Evolutionary conservation across 352 stramenopile genomes (phyloP).

Genomic region (Phytopythium chamaehyphon): DNA sequence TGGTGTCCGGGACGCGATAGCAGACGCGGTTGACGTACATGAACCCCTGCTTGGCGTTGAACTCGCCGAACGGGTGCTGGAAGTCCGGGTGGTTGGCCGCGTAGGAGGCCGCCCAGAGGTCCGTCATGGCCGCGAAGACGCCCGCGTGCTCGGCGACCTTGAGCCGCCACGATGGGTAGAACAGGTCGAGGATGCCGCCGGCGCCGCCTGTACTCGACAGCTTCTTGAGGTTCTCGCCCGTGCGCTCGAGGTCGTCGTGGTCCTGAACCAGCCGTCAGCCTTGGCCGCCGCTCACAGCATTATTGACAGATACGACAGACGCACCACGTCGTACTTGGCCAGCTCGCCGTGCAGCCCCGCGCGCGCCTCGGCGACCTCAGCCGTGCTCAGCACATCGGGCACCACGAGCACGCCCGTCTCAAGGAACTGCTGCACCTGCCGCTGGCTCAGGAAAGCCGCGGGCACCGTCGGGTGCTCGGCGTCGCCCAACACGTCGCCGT

Average conservation of each 20-base stretch:
- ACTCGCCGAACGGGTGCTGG: conserved; percentile 63
- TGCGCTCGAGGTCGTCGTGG: conserved; percentile 56
- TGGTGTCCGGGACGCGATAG: conserved; percentile 66
- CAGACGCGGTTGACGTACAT: conserved; percentile 89
- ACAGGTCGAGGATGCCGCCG: conserved; percentile 86
- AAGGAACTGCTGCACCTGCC: conserved; percentile 62
- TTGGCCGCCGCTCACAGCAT: no score
- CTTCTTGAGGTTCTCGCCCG: conserved; percentile 63
- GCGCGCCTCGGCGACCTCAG: conserved; percentile 54
- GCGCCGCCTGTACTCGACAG: conserved; percentile 86
- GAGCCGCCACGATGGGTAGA: conserved; percentile 87
- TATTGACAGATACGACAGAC: no score
- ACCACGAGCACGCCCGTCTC: conserved; percentile 70
- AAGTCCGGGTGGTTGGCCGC: conserved; percentile 52
- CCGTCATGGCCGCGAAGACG: conserved; percentile 78
- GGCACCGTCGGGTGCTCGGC: conserved; percentile 16
- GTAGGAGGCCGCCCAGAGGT: conserved; percentile 82
- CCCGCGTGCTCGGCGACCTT: conserved; percentile 60
- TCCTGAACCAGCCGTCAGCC: conserved; percentile 30
- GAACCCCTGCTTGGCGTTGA: conserved; percentile 69
- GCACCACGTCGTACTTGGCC: conserved; percentile 65
- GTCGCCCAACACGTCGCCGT: conserved; percentile 12
- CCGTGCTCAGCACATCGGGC: conserved; percentile 52
- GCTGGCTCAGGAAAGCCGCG: conserved; percentile 32
- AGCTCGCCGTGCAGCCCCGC: conserved; percentile 59